A percentile compares a stretch with the other conserved stretches of the same genome.
These are phyloP conservation scores for Gryganskiella cystojenkinii DNA, from an alignment of 192 early-diverging fungal species.

Conservation along the genomic window DNA sequence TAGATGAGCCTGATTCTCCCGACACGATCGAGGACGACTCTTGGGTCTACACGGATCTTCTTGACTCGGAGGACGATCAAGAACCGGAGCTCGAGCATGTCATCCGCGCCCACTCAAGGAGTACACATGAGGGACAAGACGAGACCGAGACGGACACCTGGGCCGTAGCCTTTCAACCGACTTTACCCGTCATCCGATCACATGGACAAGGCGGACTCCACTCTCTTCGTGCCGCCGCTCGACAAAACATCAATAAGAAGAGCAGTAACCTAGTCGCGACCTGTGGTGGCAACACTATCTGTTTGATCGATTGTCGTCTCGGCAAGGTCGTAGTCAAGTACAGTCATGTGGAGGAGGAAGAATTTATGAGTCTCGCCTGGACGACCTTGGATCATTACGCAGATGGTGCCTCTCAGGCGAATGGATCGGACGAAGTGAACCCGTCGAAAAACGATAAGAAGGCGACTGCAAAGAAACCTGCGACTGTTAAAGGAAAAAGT, in stretches of 20 bases:
- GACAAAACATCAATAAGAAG: not conserved
- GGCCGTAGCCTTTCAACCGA: constrained; percentile 58
- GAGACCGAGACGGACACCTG: constrained; percentile 50
- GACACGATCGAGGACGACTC: no score
- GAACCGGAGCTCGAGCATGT: constrained; percentile 23
- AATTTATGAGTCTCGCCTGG: constrained; percentile 62
- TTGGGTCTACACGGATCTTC: no score
- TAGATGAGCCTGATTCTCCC: no score
- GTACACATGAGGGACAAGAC: constrained; percentile 45
- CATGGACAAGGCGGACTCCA: not conserved
- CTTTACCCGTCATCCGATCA: constrained; percentile 11
- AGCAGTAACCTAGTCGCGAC: constrained; percentile 53
- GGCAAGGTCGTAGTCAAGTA: constrained; percentile 58
- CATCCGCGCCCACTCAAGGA: constrained; percentile 40
- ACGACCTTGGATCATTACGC: constrained; percentile 43
- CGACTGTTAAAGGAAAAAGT: not conserved
- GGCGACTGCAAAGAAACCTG: no score
- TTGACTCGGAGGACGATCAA: constrained; percentile 11
- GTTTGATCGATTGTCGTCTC: constrained; percentile 55
- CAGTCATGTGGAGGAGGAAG: constrained; percentile 60
- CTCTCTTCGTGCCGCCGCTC: no score
- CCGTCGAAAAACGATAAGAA: not conserved
- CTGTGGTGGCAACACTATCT: constrained; percentile 56
- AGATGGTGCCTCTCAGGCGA: not conserved
- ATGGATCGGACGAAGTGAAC: not conserved